A percentile compares a stretch with the other conserved stretches of the same genome.
phyloP scores from a whole-genome alignment of 179 eudicot species.

The Sideroxylon spinosum region DNA sequence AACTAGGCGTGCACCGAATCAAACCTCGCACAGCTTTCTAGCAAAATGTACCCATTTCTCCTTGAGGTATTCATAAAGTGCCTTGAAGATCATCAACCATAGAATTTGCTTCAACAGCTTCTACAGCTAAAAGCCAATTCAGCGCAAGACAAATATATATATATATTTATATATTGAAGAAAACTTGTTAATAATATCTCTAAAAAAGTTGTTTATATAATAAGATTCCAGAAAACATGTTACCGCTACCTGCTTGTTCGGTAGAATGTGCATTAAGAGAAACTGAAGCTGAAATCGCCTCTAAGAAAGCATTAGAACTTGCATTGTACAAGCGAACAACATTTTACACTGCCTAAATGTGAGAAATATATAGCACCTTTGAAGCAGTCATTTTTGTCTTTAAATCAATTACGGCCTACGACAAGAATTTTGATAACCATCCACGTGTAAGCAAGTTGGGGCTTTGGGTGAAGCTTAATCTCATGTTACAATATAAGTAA shows the following conservation, averaged over 20 bases:
- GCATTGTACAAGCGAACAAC: conserved; percentile 87
- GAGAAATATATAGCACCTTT: conserved; percentile 58
- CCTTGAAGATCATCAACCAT: conserved; percentile 80
- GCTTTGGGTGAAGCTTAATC: conserved; percentile 2
- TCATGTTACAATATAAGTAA: background rate
- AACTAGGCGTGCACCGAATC: background rate
- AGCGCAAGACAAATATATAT: too few relatives aligned
- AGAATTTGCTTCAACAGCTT: conserved; percentile 54
- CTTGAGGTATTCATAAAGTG: conserved; percentile 66
- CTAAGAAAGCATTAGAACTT: conserved; percentile 70
- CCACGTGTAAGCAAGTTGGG: background rate
- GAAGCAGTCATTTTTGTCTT: conserved; percentile 70
- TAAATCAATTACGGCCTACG: conserved; percentile 56
- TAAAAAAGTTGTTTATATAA: too few relatives aligned
- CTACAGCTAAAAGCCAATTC: conserved; percentile 56
- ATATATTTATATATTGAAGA: background rate
- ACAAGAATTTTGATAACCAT: conserved; percentile 7
- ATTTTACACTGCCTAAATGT: conserved; percentile 83
- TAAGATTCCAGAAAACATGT: background rate
- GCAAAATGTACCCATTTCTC: conserved; percentile 85
- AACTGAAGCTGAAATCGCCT: conserved; percentile 66
- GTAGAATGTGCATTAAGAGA: conserved; percentile 51
- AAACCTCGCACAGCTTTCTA: conserved; percentile 83
- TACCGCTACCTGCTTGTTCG: conserved; percentile 46
- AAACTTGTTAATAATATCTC: background rate